Evolutionary conservation across 2,329 filamentous ascomycete species (phyloP), one percentile per base, ranked within the genome.

Genomic region (Didymella sp.): DNA sequence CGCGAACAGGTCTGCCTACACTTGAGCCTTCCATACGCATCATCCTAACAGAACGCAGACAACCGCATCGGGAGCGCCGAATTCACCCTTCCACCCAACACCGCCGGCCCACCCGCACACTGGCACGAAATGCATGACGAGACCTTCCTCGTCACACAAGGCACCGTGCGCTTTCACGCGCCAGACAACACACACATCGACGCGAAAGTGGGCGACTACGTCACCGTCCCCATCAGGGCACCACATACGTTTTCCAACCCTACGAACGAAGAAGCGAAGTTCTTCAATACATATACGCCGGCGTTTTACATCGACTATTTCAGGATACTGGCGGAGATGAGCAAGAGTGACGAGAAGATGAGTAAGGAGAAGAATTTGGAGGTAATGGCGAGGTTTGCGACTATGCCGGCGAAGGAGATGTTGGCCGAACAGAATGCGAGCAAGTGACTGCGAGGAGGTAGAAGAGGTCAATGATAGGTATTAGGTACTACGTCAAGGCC

Each of bases 271-370:
- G 82, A 84, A 59, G 80, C 82, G 3, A 79, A 78, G 60, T 82
- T 86, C 67, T 79, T 85, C 75, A 85, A 85, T 66, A 86, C 84
- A 0, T 82, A 79, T 55, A 85, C 82, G 22, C 84, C 84, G 0
- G 80, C 80, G 2, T 84, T 83, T 62, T 85, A 84, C 63, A 82
- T 85, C 60, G 81, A 84, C 56, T 85, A 85, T 63, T 85, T 86
- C 71, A 82, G 82, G 73, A 72, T 84, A 40, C 62, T 85, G 64
- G 75, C 77, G 11, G 73, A 77, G 62, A 67, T 84, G 64, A 77
- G 75, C 22, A 77, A 77, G 52, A 72, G 74, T 15, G 80, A 80
- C 45, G 77, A 77, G 61, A 73, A 74, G 59, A 76, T 84, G 68
- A 80, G 78, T 15, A 78, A 77, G 37, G 79, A 83, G 68, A 78